Evolutionary conservation across 306 rosid species (phyloP).

Genomic region (Lathyrus sativus): DNA sequence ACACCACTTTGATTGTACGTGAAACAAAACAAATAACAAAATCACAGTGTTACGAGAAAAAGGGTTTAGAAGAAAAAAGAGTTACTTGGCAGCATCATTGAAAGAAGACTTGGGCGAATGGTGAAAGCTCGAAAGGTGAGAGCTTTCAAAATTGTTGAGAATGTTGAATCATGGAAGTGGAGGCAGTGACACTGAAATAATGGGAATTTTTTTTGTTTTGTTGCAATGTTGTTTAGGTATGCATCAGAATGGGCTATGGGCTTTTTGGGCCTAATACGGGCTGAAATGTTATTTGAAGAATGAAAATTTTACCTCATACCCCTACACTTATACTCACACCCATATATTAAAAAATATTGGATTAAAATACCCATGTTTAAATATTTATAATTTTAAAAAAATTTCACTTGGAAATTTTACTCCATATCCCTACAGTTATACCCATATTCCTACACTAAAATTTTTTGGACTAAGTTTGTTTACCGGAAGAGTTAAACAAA

Average conservation of each 20-base stretch:
- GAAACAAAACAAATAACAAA: neutral
- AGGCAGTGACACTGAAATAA: neutral
- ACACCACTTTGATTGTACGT: neutral
- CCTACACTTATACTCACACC: no score
- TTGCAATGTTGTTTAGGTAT: neutral
- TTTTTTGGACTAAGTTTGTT: no score
- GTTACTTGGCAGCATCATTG: neutral
- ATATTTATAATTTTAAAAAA: no score
- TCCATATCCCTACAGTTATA: no score
- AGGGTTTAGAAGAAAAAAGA: conserved; percentile 4
- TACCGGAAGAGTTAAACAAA: no score
- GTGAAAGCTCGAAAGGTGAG: neutral
- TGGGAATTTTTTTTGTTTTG: neutral
- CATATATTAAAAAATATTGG: no score
- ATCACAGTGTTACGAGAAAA: neutral
- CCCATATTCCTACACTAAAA: no score
- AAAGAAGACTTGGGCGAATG: neutral
- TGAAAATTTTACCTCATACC: no score
- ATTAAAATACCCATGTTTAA: no score
- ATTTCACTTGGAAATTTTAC: no score
- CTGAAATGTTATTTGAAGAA: no score
- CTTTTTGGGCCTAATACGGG: no score
- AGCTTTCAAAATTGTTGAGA: neutral
- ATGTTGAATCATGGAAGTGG: neutral
- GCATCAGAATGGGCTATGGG: neutral